These are phyloP conservation scores for Septoria petroselini DNA, from an alignment of 2,329 filamentous ascomycete species.

Conservation along the genomic window DNA sequence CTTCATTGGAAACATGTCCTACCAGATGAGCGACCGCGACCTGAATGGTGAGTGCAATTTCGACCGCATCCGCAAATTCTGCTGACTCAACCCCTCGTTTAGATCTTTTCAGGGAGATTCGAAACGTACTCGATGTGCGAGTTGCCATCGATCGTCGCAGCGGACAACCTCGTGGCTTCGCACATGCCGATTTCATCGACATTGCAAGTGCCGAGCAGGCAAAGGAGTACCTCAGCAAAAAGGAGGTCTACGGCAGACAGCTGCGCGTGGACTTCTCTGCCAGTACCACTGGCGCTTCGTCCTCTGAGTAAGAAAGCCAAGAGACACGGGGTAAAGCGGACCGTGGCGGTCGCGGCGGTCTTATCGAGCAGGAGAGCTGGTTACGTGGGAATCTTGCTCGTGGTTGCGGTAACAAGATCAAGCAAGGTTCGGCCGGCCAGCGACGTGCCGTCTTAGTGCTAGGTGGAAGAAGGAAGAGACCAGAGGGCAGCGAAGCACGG, in stretches of 20 bases:
- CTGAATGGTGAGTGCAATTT: constrained; percentile 55
- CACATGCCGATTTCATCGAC: constrained; percentile 75
- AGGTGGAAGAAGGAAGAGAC: too few species aligned
- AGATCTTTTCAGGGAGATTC: constrained; percentile 67
- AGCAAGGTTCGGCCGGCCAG: too few species aligned
- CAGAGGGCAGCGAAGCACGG: too few species aligned
- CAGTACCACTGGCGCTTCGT: neutral
- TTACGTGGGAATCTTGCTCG: too few species aligned
- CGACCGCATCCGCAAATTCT: neutral
- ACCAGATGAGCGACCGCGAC: constrained; percentile 79
- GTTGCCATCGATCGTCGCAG: constrained; percentile 79
- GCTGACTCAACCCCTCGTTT: neutral
- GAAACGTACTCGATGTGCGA: constrained; percentile 70
- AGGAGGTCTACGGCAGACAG: constrained; percentile 62
- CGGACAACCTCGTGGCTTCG: constrained; percentile 78
- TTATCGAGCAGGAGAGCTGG: too few species aligned
- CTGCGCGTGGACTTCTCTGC: constrained; percentile 63
- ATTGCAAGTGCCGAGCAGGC: constrained; percentile 63
- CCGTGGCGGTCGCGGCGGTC: too few species aligned
- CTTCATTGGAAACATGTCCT: constrained; percentile 83
- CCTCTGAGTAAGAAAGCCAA: neutral
- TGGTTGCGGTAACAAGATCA: too few species aligned
- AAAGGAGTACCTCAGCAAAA: constrained; percentile 53
- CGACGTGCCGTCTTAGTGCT: too few species aligned
- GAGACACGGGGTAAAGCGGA: too few species aligned